Percentiles rank a stretch among this genome's conserved stretches.
These are phyloP conservation scores for Arthrobotrys iridis DNA, from an alignment of 2,329 filamentous ascomycete species.

Conservation along the genomic window DNA sequence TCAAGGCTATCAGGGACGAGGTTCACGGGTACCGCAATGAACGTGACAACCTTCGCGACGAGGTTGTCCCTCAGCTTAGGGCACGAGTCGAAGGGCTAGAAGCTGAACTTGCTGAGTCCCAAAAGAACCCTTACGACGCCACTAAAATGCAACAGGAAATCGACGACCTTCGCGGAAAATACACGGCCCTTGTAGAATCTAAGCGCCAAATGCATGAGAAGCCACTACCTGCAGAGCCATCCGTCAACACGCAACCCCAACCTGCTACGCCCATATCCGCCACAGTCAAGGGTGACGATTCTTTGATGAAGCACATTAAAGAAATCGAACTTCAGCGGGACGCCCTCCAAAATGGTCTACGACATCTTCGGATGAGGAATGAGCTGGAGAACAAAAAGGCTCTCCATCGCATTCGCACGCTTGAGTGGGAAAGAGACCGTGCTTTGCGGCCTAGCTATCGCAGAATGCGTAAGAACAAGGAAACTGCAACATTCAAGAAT, in stretches of 20 bases:
- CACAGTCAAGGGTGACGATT: slow-evolving; percentile 69
- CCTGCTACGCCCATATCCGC: slow-evolving; percentile 62
- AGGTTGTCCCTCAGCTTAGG: slow-evolving; percentile 81
- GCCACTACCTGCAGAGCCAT: slow-evolving; percentile 69
- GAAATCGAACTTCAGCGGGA: slow-evolving; percentile 94
- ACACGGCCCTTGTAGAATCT: slow-evolving; percentile 66
- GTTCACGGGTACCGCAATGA: slow-evolving; percentile 85
- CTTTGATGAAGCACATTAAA: slow-evolving; percentile 80
- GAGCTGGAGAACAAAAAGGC: slow-evolving; percentile 85
- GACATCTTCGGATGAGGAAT: slow-evolving; percentile 84
- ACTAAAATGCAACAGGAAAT: slow-evolving; percentile 89
- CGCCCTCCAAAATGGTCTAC: slow-evolving; percentile 86
- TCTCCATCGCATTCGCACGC: slow-evolving; percentile 77
- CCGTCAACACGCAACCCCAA: slow-evolving; percentile 61
- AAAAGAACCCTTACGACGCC: slow-evolving; percentile 80
- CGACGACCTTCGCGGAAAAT: slow-evolving; percentile 74
- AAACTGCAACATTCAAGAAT: slow-evolving; percentile 79
- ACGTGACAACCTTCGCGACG: slow-evolving; percentile 88
- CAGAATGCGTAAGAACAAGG: slow-evolving; percentile 81
- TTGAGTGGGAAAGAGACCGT: slow-evolving; percentile 81
- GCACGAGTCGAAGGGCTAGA: slow-evolving; percentile 82
- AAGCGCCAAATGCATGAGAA: slow-evolving; percentile 60
- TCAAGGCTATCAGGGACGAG: slow-evolving; percentile 83
- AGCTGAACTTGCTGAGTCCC: slow-evolving; percentile 75
- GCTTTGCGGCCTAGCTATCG: slow-evolving; percentile 74